Percentiles rank a stretch among this genome's conserved stretches.
Evolutionary conservation across 2,329 filamentous ascomycete species (phyloP).

Genomic region (Neofusicoccum umdonicola): DNA sequence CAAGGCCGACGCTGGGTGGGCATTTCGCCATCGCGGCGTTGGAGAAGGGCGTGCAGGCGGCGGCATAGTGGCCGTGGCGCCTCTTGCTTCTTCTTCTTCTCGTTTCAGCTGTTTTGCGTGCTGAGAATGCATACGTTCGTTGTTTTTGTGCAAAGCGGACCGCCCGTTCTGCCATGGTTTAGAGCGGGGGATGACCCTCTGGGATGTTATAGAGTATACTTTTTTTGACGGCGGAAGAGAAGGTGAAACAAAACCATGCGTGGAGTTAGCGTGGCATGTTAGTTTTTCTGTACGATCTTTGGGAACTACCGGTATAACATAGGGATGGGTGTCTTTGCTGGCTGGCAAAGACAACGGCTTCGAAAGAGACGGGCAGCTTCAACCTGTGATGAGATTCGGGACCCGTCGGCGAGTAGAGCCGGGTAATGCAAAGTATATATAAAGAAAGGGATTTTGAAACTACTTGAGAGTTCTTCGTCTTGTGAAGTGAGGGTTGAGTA

Average conservation of each 20-base stretch:
- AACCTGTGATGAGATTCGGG: too few relatives aligned
- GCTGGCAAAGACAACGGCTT: background rate
- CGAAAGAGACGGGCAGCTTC: too few relatives aligned
- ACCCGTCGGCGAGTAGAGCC: too few relatives aligned
- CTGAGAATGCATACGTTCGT: background rate
- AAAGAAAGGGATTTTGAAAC: too few relatives aligned
- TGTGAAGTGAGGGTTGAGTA: too few relatives aligned
- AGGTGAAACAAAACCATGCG: background rate
- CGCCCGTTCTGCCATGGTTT: too few relatives aligned
- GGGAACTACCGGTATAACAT: background rate
- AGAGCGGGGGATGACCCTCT: too few relatives aligned
- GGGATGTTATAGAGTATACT: too few relatives aligned
- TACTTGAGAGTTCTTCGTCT: too few relatives aligned
- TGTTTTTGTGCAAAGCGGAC: too few relatives aligned
- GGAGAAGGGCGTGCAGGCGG: constrained; percentile 19
- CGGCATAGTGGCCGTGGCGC: background rate
- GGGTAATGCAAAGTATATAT: too few relatives aligned
- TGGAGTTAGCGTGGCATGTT: background rate
- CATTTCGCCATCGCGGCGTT: constrained; percentile 44
- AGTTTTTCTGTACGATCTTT: constrained; percentile 8
- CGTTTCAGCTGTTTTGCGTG: background rate
- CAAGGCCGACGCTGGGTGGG: constrained; percentile 43
- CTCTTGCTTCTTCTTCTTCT: background rate
- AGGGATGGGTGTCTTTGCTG: background rate
- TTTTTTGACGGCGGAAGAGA: too few relatives aligned